These are phyloP conservation scores for Austroboletus eburneus DNA, from an alignment of 768 basidiomycete genomes.

Conservation along the genomic window DNA sequence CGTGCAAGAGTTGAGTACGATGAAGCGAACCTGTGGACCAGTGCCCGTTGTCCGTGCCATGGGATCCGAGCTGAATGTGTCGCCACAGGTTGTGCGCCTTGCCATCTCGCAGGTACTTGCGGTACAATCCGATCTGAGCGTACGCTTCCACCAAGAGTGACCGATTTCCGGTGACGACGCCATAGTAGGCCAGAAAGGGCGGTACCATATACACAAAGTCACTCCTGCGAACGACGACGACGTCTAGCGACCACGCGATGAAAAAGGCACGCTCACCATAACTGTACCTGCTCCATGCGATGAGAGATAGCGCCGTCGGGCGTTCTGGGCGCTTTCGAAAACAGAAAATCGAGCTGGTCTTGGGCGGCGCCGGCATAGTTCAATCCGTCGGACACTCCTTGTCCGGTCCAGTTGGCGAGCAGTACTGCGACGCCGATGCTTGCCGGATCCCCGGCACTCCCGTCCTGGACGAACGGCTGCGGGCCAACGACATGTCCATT, in stretches of 20 bases:
- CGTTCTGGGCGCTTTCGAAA: conserved; percentile 55
- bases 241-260: not conserved
- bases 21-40: conserved; percentile 68
- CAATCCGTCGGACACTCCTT: conserved; percentile 33
- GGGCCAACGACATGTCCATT: conserved; percentile 45
- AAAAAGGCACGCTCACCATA: conserved; percentile 46
- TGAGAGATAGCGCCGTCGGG: conserved; percentile 81
- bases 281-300: conserved; percentile 59
- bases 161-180: conserved; percentile 52
- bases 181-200: conserved; percentile 85
- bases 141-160: conserved; percentile 61
- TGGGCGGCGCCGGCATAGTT: conserved; percentile 61
- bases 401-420: conserved; percentile 51
- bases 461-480: conserved; percentile 54
- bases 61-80: conserved; percentile 62
- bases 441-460: conserved; percentile 73
- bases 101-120: conserved; percentile 55
- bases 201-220: conserved; percentile 86
- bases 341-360: conserved; percentile 62
- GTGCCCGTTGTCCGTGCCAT: conserved; percentile 57
- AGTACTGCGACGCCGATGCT: conserved; percentile 72
- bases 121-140: conserved; percentile 69
- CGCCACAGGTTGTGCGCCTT: conserved; percentile 60
- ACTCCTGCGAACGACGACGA: conserved; percentile 42
- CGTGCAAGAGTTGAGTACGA: not conserved